Evolutionary conservation across 768 basidiomycete genomes (phyloP), one percentile per base, ranked within the genome.

Genomic region (Mycena amicta): DNA sequence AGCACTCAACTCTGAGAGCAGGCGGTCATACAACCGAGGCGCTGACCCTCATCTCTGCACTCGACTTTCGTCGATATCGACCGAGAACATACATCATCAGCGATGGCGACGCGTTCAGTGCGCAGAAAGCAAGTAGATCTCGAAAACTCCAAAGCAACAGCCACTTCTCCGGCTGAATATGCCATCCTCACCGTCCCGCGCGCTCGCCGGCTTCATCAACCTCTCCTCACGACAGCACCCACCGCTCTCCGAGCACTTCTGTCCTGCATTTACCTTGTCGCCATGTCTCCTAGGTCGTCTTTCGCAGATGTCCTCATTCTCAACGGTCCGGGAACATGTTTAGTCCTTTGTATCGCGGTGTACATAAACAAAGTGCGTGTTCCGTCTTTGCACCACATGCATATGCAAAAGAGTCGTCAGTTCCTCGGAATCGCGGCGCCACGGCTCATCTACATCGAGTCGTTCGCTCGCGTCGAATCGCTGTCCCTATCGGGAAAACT

Each of bases 1-100:
- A 30, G 26, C 37, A 56, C 20, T 56, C 55, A 43, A 60, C 40
- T 55, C 62, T 53, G 62, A 58, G 53, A 53, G 47, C 68, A 98
- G 96, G 97, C 45, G 97, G 97, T 0, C 97, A 99, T 74, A 97
- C 95, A 16, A 86, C 83, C 60, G 97, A 99, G 77, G 90, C 88
- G 41, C 72, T 96, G 61, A 77, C 80, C 30, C 78, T 98, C 26
- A 55, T 91, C 26, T 88, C 88, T 2, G 75, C 86, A 13, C 72
- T 99, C 25, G 86, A 95, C 69, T 88, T 89, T 59, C 67, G 75
- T 13, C 84, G 90, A 41, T 98, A 95, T 72, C 78, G 77, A 5
- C 86, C 84, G 16, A 81, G 97, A 56, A 85, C 80, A 33, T 99
- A 98, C 69, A 80, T 98, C 53, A 72, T 92, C 63, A 89, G 89